These are phyloP conservation scores for Megacollybia marginata DNA, from an alignment of 768 basidiomycete genomes.

Conservation along the genomic window DNA sequence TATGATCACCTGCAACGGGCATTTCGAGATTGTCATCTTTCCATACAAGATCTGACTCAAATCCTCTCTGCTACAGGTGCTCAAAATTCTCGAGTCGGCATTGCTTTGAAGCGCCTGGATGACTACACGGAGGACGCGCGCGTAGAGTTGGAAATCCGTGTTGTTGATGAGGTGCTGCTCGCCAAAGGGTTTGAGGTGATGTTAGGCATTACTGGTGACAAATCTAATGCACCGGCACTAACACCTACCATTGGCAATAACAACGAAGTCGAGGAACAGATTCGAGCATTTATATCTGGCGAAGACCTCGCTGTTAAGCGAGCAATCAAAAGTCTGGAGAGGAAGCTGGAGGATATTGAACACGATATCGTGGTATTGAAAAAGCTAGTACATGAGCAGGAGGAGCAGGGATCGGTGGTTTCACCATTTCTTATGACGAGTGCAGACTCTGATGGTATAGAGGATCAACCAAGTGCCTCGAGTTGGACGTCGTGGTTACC, in stretches of 20 bases:
- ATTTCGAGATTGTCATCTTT: constrained; percentile 64
- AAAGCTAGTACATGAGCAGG: constrained; percentile 43
- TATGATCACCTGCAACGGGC: constrained; percentile 56
- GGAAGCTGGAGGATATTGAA: constrained; percentile 65
- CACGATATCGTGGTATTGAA: constrained; percentile 74
- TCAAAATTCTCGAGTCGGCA: constrained; percentile 30
- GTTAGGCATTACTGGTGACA: constrained; percentile 43
- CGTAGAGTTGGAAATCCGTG: constrained; percentile 76
- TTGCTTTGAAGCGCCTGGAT: constrained; percentile 53
- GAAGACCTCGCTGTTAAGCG: constrained; percentile 38
- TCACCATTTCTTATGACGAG: constrained; percentile 4
- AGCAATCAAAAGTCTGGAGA: constrained; percentile 38
- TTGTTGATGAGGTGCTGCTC: constrained; percentile 64
- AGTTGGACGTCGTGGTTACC: constrained; percentile 57
- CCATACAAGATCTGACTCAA: constrained; percentile 50
- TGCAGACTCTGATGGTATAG: constrained; percentile 19
- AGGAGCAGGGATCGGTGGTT: constrained; percentile 4
- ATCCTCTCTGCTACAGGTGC: constrained; percentile 14
- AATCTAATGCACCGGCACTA: constrained; percentile 6
- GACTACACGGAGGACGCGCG: constrained; percentile 75
- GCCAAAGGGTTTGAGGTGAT: constrained; percentile 62
- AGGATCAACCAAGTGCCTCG: constrained; percentile 6
- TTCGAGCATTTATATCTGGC: constrained; percentile 51
- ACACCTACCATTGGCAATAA: constrained; percentile 7
- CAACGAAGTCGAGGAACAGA: constrained; percentile 37